Evolutionary conservation across 805 yeast genomes (phyloP).

Genomic region (Metschnikowia peoriensis): DNA sequence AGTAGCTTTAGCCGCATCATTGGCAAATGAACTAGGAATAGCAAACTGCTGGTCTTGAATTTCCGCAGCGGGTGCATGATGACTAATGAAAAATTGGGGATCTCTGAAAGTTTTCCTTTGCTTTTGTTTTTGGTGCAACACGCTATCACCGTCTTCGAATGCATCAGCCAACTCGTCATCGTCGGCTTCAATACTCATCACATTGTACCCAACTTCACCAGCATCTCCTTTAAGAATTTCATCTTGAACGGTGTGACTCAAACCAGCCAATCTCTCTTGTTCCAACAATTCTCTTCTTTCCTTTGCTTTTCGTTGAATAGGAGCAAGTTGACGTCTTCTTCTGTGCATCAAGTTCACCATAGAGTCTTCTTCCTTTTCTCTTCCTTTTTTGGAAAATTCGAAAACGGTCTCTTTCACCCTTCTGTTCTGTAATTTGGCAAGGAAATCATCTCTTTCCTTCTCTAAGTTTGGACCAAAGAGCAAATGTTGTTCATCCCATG

Average conservation of each 20-base stretch:
- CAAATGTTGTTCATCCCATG: slow-evolving; percentile 87
- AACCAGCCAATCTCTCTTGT: slow-evolving; percentile 72
- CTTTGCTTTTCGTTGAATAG: slow-evolving; percentile 74
- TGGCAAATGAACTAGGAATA: slow-evolving; percentile 61
- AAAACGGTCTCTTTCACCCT: slow-evolving; percentile 85
- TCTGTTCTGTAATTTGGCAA: slow-evolving; percentile 70
- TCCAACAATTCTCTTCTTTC: slow-evolving; percentile 68
- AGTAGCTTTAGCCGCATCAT: slow-evolving; percentile 80
- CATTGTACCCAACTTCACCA: slow-evolving; percentile 47
- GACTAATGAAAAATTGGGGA: slow-evolving; percentile 77
- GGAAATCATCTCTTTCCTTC: slow-evolving; percentile 66
- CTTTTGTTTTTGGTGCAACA: slow-evolving; percentile 27
- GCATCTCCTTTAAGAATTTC: slow-evolving; percentile 58
- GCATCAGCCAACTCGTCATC: slow-evolving; percentile 48
- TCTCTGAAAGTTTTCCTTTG: slow-evolving; percentile 58
- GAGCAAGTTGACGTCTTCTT: slow-evolving; percentile 84
- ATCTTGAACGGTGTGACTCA: slow-evolving; percentile 69
- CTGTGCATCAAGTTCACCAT: slow-evolving; percentile 81
- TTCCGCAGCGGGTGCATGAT: slow-evolving; percentile 78
- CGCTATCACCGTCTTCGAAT: slow-evolving; percentile 53
- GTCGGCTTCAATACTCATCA: slow-evolving; percentile 38
- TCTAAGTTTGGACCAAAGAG: slow-evolving; percentile 76
- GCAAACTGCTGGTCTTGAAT: slow-evolving; percentile 79
- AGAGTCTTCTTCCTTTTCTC: slow-evolving; percentile 55
- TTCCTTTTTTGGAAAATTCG: slow-evolving; percentile 64